Evolutionary conservation across 257 asterid species (phyloP).

Genomic region (Schizonepeta tenuifolia): DNA sequence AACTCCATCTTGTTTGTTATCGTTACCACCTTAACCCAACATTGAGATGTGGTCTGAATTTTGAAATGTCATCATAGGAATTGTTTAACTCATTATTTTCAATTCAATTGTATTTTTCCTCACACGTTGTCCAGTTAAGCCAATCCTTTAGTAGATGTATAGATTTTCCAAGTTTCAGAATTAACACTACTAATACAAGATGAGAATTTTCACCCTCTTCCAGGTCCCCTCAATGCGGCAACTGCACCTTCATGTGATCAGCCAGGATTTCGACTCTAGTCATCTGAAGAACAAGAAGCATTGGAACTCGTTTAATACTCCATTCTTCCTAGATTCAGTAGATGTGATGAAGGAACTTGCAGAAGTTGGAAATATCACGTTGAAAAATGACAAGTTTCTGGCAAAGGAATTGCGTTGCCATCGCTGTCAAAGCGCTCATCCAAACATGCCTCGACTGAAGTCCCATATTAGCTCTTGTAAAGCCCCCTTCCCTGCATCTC

Average conservation of each 20-base stretch:
- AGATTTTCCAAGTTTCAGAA: not conserved
- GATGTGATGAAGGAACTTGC: slow-evolving; percentile 75
- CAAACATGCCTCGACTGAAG: slow-evolving; percentile 79
- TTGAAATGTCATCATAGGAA: not conserved
- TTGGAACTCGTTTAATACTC: slow-evolving; percentile 87
- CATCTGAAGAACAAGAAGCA: slow-evolving; percentile 88
- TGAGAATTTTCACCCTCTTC: slow-evolving; percentile 13
- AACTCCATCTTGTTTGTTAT: not conserved
- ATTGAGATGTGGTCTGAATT: not conserved
- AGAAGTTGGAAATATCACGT: slow-evolving; percentile 45
- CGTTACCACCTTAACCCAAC: not conserved
- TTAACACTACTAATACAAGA: not conserved
- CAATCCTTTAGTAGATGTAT: not conserved
- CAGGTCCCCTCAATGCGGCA: slow-evolving; percentile 95
- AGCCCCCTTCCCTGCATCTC: slow-evolving; percentile 61
- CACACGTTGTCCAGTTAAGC: not conserved
- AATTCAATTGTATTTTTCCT: not conserved
- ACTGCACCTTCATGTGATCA: slow-evolving; percentile 88
- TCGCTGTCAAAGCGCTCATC: slow-evolving; percentile 87
- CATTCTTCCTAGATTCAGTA: slow-evolving; percentile 78
- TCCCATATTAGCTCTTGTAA: slow-evolving; percentile 68
- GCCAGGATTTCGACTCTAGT: slow-evolving; percentile 85
- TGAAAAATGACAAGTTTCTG: slow-evolving; percentile 44
- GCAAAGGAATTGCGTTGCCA: slow-evolving; percentile 79
- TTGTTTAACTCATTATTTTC: not conserved